Conservation (phyloP, 345 rosid genomes). For the Gossypium herbaceum region DNA sequence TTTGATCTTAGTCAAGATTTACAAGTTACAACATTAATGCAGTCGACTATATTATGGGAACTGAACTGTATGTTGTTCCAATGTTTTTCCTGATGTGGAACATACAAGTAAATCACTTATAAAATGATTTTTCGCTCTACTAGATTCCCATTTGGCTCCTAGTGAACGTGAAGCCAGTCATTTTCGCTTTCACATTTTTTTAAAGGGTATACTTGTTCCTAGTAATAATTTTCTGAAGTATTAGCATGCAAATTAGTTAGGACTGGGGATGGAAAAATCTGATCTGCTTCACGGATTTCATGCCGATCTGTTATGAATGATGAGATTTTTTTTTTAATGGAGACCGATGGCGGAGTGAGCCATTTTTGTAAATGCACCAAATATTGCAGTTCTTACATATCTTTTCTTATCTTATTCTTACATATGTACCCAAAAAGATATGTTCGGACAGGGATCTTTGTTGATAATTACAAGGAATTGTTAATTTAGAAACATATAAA, state of each 20-base stretch:
- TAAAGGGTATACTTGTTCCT: neutral
- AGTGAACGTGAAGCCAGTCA: neutral
- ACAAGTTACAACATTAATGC: slow-evolving; percentile 22
- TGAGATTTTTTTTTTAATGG: too few relatives aligned
- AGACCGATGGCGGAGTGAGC: too few relatives aligned
- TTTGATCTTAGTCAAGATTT: slow-evolving; percentile 16
- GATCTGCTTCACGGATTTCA: too few relatives aligned
- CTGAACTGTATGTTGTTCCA: slow-evolving; percentile 17
- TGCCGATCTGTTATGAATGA: too few relatives aligned
- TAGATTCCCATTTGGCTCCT: neutral
- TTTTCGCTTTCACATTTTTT: neutral
- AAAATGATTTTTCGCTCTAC: neutral
- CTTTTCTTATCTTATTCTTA: too few relatives aligned
- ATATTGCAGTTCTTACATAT: too few relatives aligned
- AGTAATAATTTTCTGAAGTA: too few relatives aligned
- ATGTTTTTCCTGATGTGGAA: slow-evolving; percentile 11
- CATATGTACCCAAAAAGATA: neutral
- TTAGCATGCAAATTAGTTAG: too few relatives aligned
- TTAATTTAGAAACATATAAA: neutral
- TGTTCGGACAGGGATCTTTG: neutral
- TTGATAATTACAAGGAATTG: neutral
- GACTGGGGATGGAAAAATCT: too few relatives aligned
- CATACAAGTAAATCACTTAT: slow-evolving; percentile 4
- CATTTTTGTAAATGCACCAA: too few relatives aligned
- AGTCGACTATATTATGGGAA: slow-evolving; percentile 18